These are phyloP conservation scores for Dittrichia graveolens DNA, from an alignment of 129 eudicot genomes.

Conservation along the genomic window DNA sequence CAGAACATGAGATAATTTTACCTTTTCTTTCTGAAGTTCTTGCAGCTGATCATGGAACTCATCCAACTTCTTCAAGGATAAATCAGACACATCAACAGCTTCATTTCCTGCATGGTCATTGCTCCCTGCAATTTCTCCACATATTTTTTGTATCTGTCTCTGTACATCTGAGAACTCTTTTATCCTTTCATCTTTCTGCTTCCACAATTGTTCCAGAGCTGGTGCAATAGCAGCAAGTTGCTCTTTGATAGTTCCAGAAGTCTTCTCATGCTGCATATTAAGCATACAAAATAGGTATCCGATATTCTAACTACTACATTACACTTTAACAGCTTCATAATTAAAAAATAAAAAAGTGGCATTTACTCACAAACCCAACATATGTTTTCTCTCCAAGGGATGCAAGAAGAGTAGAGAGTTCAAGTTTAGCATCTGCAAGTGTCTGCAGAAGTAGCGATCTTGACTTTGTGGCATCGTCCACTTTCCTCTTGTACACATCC, in stretches of 20 bases:
- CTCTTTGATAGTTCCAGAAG: conserved; percentile 59
- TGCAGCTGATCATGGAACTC: conserved; percentile 71
- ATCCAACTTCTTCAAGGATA: conserved; percentile 65
- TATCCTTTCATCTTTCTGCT: conserved; percentile 63
- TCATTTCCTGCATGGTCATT: conserved; percentile 51
- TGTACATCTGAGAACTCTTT: conserved; percentile 67
- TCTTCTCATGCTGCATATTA: conserved; percentile 45
- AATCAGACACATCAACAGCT: conserved; percentile 52
- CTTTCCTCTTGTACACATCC: conserved; percentile 73
- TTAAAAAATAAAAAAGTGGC: conserved; percentile 16
- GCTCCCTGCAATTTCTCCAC: conserved; percentile 75
- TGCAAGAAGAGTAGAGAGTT: conserved; percentile 53
- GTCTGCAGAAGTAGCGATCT: conserved; percentile 63
- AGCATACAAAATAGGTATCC: conserved; percentile 9
- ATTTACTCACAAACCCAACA: conserved; percentile 49
- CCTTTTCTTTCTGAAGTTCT: conserved; percentile 85
- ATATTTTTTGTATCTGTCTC: conserved; percentile 52
- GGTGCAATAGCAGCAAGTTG: conserved; percentile 61
- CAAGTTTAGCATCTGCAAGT: conserved; percentile 64
- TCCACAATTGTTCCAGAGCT: conserved; percentile 58
- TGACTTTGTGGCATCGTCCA: conserved; percentile 63
- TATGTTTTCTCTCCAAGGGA: conserved; percentile 70
- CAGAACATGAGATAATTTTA: conserved; percentile 24
- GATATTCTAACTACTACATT: neutral
- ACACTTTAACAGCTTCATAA: conserved; percentile 4